Conservation (phyloP, 805 yeast species). For the Wickerhamiella kazuoi region DNA sequence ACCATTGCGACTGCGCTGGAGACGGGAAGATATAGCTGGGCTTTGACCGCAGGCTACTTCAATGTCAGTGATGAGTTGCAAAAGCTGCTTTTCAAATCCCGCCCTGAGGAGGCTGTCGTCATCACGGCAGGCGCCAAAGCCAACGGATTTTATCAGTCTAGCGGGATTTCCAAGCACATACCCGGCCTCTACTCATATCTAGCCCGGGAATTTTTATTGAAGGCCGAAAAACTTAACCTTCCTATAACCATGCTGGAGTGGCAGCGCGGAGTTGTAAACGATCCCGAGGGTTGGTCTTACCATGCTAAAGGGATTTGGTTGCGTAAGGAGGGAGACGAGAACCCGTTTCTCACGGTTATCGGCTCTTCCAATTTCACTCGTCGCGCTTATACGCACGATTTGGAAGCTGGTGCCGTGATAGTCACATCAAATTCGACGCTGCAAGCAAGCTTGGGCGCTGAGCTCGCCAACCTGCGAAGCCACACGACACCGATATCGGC, state of each 20-base stretch:
- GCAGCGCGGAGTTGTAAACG: slow-evolving; percentile 71
- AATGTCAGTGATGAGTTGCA: slow-evolving; percentile 69
- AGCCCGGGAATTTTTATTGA: slow-evolving; percentile 48
- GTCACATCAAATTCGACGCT: slow-evolving; percentile 50
- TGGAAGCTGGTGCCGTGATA: slow-evolving; percentile 73
- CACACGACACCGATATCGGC: slow-evolving; percentile 36
- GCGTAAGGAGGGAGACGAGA: slow-evolving; percentile 22
- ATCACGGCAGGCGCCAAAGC: slow-evolving; percentile 90
- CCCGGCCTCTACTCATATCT: slow-evolving; percentile 77
- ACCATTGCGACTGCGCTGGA: neutral
- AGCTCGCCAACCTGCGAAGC: slow-evolving; percentile 40
- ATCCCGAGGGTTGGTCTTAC: slow-evolving; percentile 83
- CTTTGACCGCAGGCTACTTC: slow-evolving; percentile 92
- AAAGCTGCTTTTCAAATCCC: slow-evolving; percentile 31
- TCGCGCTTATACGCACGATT: slow-evolving; percentile 71
- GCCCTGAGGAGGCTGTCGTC: slow-evolving; percentile 41
- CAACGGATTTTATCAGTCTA: slow-evolving; percentile 75
- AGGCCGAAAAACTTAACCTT: slow-evolving; percentile 28
- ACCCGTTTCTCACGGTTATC: slow-evolving; percentile 59
- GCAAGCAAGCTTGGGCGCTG: slow-evolving; percentile 38
- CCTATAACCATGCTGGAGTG: slow-evolving; percentile 55
- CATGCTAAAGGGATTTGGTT: slow-evolving; percentile 96
- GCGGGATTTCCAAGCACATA: slow-evolving; percentile 61
- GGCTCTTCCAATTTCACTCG: slow-evolving; percentile 91
- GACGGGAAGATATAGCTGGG: slow-evolving; percentile 30